Base-by-base conservation (phyloP, 208 protist genomes). In the Endotrypanum monterogeii region DNA sequence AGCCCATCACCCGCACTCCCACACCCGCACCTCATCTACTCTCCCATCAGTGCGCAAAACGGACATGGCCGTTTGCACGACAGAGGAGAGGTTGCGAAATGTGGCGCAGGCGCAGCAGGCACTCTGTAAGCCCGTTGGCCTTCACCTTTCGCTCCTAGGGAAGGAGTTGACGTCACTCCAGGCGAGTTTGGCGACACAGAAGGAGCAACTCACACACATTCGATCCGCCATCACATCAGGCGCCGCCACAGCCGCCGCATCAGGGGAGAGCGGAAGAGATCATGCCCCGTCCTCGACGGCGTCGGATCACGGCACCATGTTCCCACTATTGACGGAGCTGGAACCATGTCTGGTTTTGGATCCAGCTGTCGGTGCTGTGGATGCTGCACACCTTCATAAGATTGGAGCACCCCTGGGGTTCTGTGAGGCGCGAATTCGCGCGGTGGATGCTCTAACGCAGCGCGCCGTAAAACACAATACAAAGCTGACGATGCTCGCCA, bases 11-110 rank as follows among this genome's bases (percentile, higher is more conserved):
- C 76, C 70, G 2, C 60, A 71, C 30, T 55, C 55, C 30, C 41
- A 41, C 30, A 63, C 28, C 25, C 60, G 61, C 16, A 32, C 75
- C 2, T 8, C 39, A 11, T n/a, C 75, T 18, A 30, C 70, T 1
- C 54, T 54, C 46, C 54, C 70, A 1, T 25, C 35, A 11, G 32
- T 55, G 35, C 61, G 44, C n/a, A 67, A 32, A 23, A 76, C 70
- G 52, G 76, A 80, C 44, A 71, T 74, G 76, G 76, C 76, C 9
- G 71, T 80, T 39, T 80, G 76, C 50, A 80, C 76, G 41, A 80
- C 71, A 20, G 76, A 80, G 48, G 76, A 80, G 65, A 56, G 67
- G 25, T 66, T 80, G 71, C 70, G 65, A 35, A 80, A 80, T 50
- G 62, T 80, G 37, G 70, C 30, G 37, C 76, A 68, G 20, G 76